A percentile compares a stretch with the other conserved stretches of the same genome.
These are phyloP conservation scores for Leccinum solheimii DNA, from an alignment of 1,284 basidiomycete species.

Conservation along the genomic window DNA sequence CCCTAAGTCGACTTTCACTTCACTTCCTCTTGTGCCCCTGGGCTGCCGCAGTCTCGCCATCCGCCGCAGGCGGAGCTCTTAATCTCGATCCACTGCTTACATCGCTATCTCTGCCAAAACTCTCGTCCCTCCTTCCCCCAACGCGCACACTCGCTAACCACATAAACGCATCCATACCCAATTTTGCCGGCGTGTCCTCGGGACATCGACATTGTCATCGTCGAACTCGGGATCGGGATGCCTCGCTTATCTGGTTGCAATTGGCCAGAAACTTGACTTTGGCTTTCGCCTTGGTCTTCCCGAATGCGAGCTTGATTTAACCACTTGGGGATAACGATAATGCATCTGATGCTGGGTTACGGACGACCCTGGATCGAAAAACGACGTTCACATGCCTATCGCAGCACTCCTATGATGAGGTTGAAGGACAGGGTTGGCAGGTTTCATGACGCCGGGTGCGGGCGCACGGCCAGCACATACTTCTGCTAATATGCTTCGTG, in stretches of 20 bases:
- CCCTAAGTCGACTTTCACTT: slow-evolving; percentile 47
- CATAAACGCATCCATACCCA: slow-evolving; percentile 48
- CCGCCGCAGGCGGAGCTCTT: slow-evolving; percentile 27
- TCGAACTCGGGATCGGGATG: slow-evolving; percentile 25
- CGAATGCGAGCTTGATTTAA: slow-evolving; percentile 15
- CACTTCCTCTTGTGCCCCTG: slow-evolving; percentile 34
- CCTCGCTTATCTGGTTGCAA: slow-evolving; percentile 22
- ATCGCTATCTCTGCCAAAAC: slow-evolving; percentile 53
- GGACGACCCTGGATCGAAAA: slow-evolving; percentile 23
- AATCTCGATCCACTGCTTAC: slow-evolving; percentile 41
- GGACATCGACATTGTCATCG: slow-evolving; percentile 41
- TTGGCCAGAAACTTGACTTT: slow-evolving; percentile 4
- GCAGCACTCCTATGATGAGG: slow-evolving; percentile 38
- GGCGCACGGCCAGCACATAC: slow-evolving; percentile 57
- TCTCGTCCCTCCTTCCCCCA: slow-evolving; percentile 48
- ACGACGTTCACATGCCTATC: slow-evolving; percentile 30
- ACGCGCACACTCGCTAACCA: slow-evolving; percentile 76
- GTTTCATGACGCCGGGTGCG: slow-evolving; percentile 24
- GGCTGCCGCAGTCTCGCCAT: slow-evolving; percentile 19
- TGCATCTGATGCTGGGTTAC: slow-evolving; percentile 19
- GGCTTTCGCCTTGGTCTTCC: slow-evolving; percentile 21
- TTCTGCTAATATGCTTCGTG: slow-evolving; percentile 66
- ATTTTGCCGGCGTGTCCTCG: slow-evolving; percentile 53
- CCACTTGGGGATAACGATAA: slow-evolving; percentile 20
- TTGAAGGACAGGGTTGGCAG: slow-evolving; percentile 36